phyloP scores from a whole-genome alignment of 805 yeast species.

The Pichia nakasei region DNA sequence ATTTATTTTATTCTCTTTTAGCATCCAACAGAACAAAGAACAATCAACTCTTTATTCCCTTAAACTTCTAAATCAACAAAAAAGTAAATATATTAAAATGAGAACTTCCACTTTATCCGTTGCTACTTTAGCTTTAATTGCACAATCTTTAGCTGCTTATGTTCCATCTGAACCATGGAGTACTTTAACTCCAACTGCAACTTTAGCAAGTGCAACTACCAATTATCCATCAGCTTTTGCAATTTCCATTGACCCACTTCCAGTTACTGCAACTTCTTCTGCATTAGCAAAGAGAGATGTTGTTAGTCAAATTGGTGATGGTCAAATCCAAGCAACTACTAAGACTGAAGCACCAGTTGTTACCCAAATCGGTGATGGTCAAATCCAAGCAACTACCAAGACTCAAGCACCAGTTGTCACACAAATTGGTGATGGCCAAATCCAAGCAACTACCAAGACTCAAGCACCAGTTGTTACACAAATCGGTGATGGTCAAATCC shows the following conservation, averaged over 20 bases:
- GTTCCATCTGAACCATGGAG: slow-evolving; percentile 63
- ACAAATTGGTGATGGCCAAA: slow-evolving; percentile 40
- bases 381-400: slow-evolving; percentile 30
- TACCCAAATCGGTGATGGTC: slow-evolving; percentile 44
- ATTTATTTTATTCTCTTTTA: background rate
- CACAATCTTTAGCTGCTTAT: slow-evolving; percentile 47
- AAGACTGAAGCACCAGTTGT: slow-evolving; percentile 32
- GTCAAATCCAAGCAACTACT: slow-evolving; percentile 31
- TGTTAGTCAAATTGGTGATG: slow-evolving; percentile 38
- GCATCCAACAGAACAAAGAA: slow-evolving; percentile 2
- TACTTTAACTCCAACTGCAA: slow-evolving; percentile 56
- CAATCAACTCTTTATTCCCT: background rate
- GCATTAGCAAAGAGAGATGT: slow-evolving; percentile 23
- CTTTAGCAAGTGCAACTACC: slow-evolving; percentile 45
- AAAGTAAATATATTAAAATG: slow-evolving; percentile 3
- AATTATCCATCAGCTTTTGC: slow-evolving; percentile 57
- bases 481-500: slow-evolving; percentile 57
- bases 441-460: slow-evolving; percentile 29
- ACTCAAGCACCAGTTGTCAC: slow-evolving; percentile 34
- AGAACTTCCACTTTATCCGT: slow-evolving; percentile 13
- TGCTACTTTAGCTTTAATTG: slow-evolving; percentile 35
- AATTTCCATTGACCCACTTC: slow-evolving; percentile 54
- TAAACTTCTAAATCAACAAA: background rate
- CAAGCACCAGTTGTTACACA: slow-evolving; percentile 39
- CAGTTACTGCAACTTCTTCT: slow-evolving; percentile 9